Base-by-base conservation (phyloP, 257 asterid species). In the Nicotiana undulata region DNA sequence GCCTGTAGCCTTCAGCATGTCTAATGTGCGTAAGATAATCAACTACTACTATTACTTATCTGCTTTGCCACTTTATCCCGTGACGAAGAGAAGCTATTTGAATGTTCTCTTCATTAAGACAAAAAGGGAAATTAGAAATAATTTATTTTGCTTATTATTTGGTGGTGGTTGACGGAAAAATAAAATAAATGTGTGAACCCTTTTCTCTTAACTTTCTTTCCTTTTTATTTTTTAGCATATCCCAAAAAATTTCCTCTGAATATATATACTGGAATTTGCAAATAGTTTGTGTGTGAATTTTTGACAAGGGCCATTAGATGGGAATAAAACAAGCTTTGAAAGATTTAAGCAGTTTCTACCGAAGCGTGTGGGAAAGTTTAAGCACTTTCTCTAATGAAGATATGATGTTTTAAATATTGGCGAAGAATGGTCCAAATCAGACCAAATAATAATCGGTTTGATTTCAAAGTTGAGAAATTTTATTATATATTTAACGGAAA, bases 1-100 rank as follows among this genome's bases (percentile, higher is more conserved):
- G 32, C 70, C 79, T 79, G 90, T 93, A 34, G 93, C 98, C 79
- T 86, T 61, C 66, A 88, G 80, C 88, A 94, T 93, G 98, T 94
- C 97, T 55, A 80, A 86, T 64, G 98, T 68, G 77, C 77, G 77
- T 93, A 87, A 90, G 91, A 88, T 83, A 7, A n/a, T 67, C 32
- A 9, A 11, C 53, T 29, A 63, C 22, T 3, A 0, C 20, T 28
- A 61, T 18, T 29, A 29, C 4, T 29, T 29, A 29, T 29, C 32
- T 29, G 32, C 32, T 28, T 28, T 28, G 20, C 52, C 11, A 28
- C 9, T 13, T 12, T 63, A 26, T 28, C 40, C 6, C 6, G 9
- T 28, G 6, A 46, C 28, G 2, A 9, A 2, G 4, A 66, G 28
- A 67, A 34, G 18, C 65, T 60, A 60, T 60, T 22, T 60, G 16